Conservation (phyloP, 306 rosid genomes). For the Luffa aegyptiaca region DNA sequence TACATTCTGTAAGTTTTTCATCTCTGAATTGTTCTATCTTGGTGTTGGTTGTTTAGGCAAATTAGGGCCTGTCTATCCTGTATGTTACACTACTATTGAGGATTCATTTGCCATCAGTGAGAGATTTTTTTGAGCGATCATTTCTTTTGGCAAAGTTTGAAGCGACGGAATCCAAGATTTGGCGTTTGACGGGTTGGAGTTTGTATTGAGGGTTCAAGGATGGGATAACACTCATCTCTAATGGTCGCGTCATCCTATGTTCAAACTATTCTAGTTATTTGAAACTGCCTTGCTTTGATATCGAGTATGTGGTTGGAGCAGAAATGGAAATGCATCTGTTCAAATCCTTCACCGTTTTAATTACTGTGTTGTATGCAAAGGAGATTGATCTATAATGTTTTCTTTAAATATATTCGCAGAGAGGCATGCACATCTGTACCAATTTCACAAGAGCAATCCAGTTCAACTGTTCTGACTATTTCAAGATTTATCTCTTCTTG, state of each 20-base stretch:
- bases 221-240: not conserved
- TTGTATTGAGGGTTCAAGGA: not conserved
- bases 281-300: not conserved
- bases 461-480: slow-evolving; percentile 27
- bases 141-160: not conserved
- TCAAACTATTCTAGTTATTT: not conserved
- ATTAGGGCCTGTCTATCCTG: not conserved
- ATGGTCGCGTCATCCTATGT: not conserved
- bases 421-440: slow-evolving; percentile 49
- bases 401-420: slow-evolving; percentile 33
- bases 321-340: not conserved
- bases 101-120: not conserved
- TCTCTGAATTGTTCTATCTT: not conserved
- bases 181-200: not conserved
- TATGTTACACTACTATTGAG: not conserved
- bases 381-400: not conserved
- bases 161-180: not conserved
- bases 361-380: not conserved
- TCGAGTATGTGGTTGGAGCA: not conserved
- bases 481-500: slow-evolving; percentile 50
- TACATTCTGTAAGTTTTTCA: slow-evolving; percentile 43
- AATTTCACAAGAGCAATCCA: slow-evolving; percentile 46
- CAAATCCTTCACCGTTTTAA: not conserved
- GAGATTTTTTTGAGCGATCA: not conserved
- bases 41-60: not conserved